phyloP scores from a whole-genome alignment of 2,329 filamentous ascomycete species.

The Juglanconis sp. region DNA sequence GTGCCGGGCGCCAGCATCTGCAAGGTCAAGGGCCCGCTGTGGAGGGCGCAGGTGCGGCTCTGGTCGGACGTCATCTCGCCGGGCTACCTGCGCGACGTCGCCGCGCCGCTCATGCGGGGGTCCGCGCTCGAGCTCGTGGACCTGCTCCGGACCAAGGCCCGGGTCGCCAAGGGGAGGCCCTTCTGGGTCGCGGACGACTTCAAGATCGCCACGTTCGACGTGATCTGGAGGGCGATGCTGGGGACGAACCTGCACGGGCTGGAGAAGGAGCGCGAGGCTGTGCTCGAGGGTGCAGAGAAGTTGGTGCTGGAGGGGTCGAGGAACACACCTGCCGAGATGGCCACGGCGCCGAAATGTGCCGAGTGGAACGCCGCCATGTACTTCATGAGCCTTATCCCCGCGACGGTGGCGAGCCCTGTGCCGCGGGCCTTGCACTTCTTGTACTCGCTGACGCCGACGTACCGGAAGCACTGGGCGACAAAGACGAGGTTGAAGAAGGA shows the following conservation, averaged over 20 bases:
- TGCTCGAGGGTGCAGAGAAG: constrained; percentile 26
- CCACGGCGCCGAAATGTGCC: constrained; percentile 4
- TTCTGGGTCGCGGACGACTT: constrained; percentile 17
- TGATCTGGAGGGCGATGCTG: constrained; percentile 14
- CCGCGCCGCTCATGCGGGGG: constrained; percentile 10
- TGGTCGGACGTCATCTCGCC: constrained; percentile 14
- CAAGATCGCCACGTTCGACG: constrained; percentile 14
- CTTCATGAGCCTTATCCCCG: constrained; percentile 4
- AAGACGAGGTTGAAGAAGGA: constrained; percentile 5
- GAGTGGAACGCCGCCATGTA: constrained; percentile 11
- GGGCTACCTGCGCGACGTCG: constrained; percentile 11
- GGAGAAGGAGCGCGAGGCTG: constrained; percentile 22
- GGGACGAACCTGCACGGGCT: constrained; percentile 8
- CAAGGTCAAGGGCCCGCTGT: constrained; percentile 12
- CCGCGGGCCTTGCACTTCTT: constrained; percentile 4
- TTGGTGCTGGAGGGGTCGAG: constrained; percentile 19
- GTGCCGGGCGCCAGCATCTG: constrained; percentile 11
- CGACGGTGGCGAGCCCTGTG: constrained; percentile 10
- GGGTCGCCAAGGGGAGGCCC: constrained; percentile 15
- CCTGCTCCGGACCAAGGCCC: constrained; percentile 20
- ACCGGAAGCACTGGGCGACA: constrained; percentile 8
- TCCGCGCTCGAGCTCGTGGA: constrained; percentile 21
- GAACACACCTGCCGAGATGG: not conserved
- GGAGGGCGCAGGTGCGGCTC: constrained; percentile 12
- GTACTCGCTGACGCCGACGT: constrained; percentile 14